Evolutionary conservation across 306 rosid species (phyloP).

Genomic region (Prunus mume): DNA sequence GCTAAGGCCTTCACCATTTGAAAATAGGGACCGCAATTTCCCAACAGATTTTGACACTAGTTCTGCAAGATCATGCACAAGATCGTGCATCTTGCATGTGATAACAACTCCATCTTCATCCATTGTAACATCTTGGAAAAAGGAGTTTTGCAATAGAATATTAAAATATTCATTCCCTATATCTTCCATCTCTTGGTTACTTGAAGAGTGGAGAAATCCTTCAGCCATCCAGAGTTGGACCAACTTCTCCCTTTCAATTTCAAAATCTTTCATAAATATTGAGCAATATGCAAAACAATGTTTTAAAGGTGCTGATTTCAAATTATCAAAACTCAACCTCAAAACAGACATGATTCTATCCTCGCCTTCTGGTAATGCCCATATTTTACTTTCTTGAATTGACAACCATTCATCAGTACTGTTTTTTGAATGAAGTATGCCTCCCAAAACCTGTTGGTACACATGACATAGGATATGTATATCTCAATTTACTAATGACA

Average conservation of each 20-base stretch:
- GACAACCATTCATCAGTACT: not conserved
- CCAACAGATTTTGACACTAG: not conserved
- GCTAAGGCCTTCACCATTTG: no score
- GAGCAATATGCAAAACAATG: slow-evolving; percentile 28
- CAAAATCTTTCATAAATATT: not conserved
- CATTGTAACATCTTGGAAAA: not conserved
- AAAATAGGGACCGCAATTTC: not conserved
- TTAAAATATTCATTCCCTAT: not conserved
- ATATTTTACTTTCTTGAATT: not conserved
- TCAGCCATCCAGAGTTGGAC: no score
- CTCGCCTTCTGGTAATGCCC: not conserved
- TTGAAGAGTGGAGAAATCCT: no score
- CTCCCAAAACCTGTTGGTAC: slow-evolving; percentile 8
- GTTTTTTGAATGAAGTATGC: not conserved
- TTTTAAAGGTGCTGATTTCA: not conserved
- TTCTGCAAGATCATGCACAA: slow-evolving; percentile 7
- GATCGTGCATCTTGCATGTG: slow-evolving; percentile 6
- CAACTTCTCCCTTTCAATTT: not conserved
- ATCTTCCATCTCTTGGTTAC: not conserved
- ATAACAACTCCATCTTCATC: not conserved
- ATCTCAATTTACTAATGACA: no score
- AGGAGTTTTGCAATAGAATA: not conserved
- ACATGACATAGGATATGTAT: no score
- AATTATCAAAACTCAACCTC: slow-evolving; percentile 15
- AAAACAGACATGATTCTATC: not conserved